Evolutionary conservation across 176 grass and related monocot species (phyloP), one percentile per base, ranked within the genome.

Genomic region (Metroxylon sagu): DNA sequence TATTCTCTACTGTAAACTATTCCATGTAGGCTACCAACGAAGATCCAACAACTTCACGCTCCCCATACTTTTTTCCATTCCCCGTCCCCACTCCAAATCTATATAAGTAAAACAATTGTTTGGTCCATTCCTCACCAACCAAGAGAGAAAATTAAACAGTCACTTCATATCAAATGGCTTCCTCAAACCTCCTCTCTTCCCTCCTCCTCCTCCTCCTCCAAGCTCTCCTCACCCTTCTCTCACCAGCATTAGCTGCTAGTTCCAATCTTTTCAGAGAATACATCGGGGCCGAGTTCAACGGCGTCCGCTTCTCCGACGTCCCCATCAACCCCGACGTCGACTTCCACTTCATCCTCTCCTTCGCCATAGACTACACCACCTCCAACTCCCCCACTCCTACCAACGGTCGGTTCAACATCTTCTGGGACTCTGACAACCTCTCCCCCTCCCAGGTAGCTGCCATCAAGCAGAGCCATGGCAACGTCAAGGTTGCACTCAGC

Each of bases 201-300:
- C 16, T 21, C 51, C 35, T 43, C 10, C 35, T 39, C 8, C 35
- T 10, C 1, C 35, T 43, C 1, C 35, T 43, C 35, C 35, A 43
- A 43, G 35, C 25, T 14, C 28, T 55, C 15, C 16, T 67, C 18
- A 43, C 2, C 35, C 35, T 43, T 43, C 15, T 6, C 16, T 6
- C 35, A 19, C 12, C 31, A 14, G 12, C 60, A 3, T 49, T 25
- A 3, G 26, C 65, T 1, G 17, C 52, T 14, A 6, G 3, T 60
- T 80, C 79, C 0, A 76, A 84, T 60, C 49, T 88, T 4, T 88
- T 79, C 77, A 51, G 66, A 2, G 85, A 89, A 66, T 89, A 84
- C 76, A 84, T 89, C 67, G 80, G 85, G 4, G 85, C 80, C n/a
- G 57, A 80, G 60, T 6, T 1, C 39, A 77, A 49, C 2, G 67